Conservation (phyloP, 345 rosid genomes). For the Salix koriyanagi region DNA sequence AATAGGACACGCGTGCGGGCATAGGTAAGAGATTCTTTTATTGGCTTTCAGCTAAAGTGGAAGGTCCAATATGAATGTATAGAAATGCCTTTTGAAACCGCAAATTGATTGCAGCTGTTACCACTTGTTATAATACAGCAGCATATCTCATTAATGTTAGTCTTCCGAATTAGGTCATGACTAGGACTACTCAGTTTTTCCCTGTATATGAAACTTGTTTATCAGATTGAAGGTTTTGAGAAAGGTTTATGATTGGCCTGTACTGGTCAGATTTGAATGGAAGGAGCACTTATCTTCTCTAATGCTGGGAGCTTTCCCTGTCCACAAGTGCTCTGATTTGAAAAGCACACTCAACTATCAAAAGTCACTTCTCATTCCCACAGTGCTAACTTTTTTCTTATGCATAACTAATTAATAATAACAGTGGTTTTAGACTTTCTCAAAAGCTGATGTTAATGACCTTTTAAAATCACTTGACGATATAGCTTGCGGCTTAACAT, state of each 20-base stretch:
- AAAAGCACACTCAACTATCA: conserved; percentile 27
- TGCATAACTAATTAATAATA: background rate
- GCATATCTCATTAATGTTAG: background rate
- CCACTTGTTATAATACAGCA: background rate
- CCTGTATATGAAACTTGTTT: background rate
- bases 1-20: background rate
- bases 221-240: background rate
- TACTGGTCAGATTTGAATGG: conserved; percentile 5
- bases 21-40: background rate
- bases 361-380: background rate
- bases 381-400: background rate
- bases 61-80: conserved; percentile 6
- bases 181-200: background rate
- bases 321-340: conserved; percentile 12
- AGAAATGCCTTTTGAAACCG: background rate
- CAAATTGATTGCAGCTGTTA: background rate
- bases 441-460: background rate
- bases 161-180: conserved; percentile 18
- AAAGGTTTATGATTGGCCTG: background rate
- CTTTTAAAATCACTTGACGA: background rate
- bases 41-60: conserved; percentile 21
- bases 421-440: background rate
- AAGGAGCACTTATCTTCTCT: conserved; percentile 18
- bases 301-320: background rate
- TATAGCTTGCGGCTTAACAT: background rate